Conservation (phyloP, 805 yeast genomes). For the Myxozyma geophila region DNA sequence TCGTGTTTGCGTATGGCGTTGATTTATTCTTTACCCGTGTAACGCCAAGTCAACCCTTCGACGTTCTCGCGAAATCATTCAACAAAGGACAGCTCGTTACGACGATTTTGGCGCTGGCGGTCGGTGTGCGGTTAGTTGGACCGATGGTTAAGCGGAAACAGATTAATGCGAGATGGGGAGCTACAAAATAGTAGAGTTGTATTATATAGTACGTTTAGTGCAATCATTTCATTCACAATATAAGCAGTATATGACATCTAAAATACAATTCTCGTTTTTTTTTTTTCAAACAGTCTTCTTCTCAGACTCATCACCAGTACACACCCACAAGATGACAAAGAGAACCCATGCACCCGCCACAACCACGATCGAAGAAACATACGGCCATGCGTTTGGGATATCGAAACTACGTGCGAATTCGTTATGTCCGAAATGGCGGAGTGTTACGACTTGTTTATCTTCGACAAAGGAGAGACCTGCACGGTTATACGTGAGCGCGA, state of each 20-base stretch:
- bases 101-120: conserved; percentile 60
- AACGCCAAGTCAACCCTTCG: conserved; percentile 84
- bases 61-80: conserved; percentile 68
- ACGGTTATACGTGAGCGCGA: conserved; percentile 75
- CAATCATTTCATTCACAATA: neutral
- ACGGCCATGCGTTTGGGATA: conserved; percentile 91
- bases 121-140: conserved; percentile 54
- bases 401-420: conserved; percentile 94
- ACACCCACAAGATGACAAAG: conserved; percentile 64
- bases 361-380: conserved; percentile 67
- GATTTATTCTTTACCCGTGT: conserved; percentile 78
- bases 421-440: conserved; percentile 93
- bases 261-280: conserved; percentile 3
- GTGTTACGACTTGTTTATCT: conserved; percentile 72
- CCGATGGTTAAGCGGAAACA: conserved; percentile 63
- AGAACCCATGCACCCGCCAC: conserved; percentile 78
- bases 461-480: conserved; percentile 71
- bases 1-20: conserved; percentile 65
- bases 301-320: conserved; percentile 12
- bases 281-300: conserved; percentile 22
- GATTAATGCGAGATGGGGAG: conserved; percentile 59
- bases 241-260: neutral
- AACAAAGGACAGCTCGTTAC: conserved; percentile 64
- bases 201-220: neutral
- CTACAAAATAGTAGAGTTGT: conserved; percentile 3